These are phyloP conservation scores for Apiotrichum brassicae DNA, from an alignment of 1,284 basidiomycete genomes.

Conservation along the genomic window DNA sequence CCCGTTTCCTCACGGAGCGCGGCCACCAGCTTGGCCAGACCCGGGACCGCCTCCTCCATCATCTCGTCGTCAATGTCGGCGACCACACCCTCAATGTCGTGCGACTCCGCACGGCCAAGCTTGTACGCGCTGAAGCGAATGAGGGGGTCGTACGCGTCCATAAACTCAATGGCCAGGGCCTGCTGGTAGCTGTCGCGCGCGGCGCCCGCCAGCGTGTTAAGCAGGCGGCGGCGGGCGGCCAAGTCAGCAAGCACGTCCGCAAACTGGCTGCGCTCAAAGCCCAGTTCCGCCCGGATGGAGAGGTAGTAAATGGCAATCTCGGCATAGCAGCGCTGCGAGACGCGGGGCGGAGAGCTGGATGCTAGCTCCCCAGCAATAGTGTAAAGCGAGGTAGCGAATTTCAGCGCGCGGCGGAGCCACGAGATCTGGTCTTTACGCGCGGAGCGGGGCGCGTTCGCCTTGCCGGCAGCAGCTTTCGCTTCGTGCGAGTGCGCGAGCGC, in stretches of 20 bases:
- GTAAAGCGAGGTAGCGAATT: conserved; percentile 72
- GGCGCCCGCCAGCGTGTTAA: conserved; percentile 63
- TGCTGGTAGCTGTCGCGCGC: conserved; percentile 66
- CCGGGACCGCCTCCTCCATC: conserved; percentile 52
- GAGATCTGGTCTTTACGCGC: conserved; percentile 39
- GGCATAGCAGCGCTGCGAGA: conserved; percentile 33
- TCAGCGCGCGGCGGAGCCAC: conserved; percentile 75
- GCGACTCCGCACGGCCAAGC: conserved; percentile 59
- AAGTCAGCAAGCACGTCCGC: conserved; percentile 71
- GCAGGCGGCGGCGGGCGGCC: conserved; percentile 63
- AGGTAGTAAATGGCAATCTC: conserved; percentile 48
- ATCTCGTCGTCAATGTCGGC: conserved; percentile 58
- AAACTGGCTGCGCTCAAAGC: conserved; percentile 58
- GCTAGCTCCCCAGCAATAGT: conserved; percentile 62
- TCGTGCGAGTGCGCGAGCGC: conserved; percentile 89
- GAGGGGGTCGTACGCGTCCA: conserved; percentile 82
- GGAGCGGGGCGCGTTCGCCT: conserved; percentile 19
- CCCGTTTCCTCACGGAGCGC: conserved; percentile 31
- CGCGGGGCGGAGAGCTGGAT: not conserved
- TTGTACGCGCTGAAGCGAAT: conserved; percentile 90
- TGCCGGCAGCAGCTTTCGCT: conserved; percentile 50
- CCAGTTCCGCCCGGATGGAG: conserved; percentile 43
- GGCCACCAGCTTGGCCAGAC: conserved; percentile 27
- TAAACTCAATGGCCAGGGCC: conserved; percentile 75
- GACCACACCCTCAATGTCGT: conserved; percentile 78